Percentiles rank a stretch among this genome's conserved stretches.
Evolutionary conservation across 176 grass and related monocot species (phyloP).

Genomic region (Otatea glauca): DNA sequence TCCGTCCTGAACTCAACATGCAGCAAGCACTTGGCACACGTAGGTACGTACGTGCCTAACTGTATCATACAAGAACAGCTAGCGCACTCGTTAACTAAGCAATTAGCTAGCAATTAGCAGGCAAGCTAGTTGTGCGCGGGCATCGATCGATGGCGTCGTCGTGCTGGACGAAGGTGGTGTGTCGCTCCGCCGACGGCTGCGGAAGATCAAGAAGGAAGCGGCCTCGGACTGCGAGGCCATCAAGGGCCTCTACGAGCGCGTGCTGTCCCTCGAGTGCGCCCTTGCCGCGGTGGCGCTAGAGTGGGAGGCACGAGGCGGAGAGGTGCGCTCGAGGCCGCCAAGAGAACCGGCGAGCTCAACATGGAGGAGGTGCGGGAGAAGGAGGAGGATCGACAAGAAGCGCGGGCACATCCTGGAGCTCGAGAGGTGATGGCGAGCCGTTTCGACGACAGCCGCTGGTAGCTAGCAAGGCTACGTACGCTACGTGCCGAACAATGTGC

Average conservation of each 20-base stretch:
- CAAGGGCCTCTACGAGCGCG: not conserved
- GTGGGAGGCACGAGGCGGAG: not conserved
- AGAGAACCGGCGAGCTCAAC: not conserved
- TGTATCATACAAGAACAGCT: too few species aligned
- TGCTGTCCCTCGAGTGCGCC: not conserved
- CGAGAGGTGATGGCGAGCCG: not conserved
- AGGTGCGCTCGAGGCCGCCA: not conserved
- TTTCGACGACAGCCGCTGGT: not conserved
- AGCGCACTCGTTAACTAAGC: not conserved
- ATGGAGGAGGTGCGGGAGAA: not conserved
- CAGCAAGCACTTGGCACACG: too few species aligned
- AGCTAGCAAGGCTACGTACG: not conserved
- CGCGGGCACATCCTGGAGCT: not conserved
- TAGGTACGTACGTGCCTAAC: too few species aligned
- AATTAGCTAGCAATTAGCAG: too few species aligned
- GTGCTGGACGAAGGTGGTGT: not conserved
- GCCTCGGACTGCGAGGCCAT: not conserved
- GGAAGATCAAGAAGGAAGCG: not conserved
- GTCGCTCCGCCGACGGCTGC: not conserved
- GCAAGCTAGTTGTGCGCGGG: too few species aligned
- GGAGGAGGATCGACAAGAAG: too few species aligned
- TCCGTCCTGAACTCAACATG: not conserved
- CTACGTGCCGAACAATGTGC: too few species aligned
- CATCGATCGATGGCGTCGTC: not conserved
- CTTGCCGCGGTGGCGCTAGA: not conserved